A percentile compares a stretch with the other conserved stretches of the same genome.
These are phyloP conservation scores for Epichloe sp. DNA, from an alignment of 2,329 filamentous ascomycete genomes.

Conservation along the genomic window DNA sequence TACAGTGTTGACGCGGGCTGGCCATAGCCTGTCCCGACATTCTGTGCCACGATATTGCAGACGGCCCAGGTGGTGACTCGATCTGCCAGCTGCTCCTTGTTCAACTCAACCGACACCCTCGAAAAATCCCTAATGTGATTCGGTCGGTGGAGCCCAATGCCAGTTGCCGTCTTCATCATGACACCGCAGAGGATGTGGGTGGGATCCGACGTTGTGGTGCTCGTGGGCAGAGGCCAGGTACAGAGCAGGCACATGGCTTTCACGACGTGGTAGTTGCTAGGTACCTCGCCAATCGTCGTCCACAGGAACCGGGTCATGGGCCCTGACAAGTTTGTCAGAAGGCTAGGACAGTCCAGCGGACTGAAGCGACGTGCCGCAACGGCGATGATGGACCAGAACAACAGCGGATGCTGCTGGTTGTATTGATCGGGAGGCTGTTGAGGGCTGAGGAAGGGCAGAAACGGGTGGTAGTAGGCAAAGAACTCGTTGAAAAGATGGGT, in stretches of 20 bases:
- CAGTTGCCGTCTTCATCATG: constrained; percentile 79
- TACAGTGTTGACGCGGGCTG: constrained; percentile 68
- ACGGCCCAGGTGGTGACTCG: constrained; percentile 72
- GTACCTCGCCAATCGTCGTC: constrained; percentile 64
- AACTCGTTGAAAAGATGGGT: constrained; percentile 59
- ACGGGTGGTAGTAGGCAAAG: constrained; percentile 64
- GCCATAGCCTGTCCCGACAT: constrained; percentile 70
- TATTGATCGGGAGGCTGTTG: constrained; percentile 57
- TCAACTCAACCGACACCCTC: constrained; percentile 58
- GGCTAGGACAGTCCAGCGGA: constrained; percentile 37
- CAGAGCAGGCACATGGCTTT: constrained; percentile 70
- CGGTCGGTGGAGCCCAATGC: constrained; percentile 68
- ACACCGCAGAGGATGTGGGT: constrained; percentile 71
- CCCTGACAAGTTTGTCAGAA: constrained; percentile 55
- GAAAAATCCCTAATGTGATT: constrained; percentile 78
- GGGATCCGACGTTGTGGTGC: constrained; percentile 64
- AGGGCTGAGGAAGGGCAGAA: constrained; percentile 61
- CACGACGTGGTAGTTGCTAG: constrained; percentile 67
- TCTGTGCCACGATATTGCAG: constrained; percentile 73
- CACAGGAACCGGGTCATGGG: constrained; percentile 60
- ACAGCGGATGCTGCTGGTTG: constrained; percentile 61
- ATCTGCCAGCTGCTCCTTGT: constrained; percentile 67
- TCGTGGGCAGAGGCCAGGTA: constrained; percentile 74
- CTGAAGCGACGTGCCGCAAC: constrained; percentile 61
- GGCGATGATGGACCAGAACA: constrained; percentile 76